These are phyloP conservation scores for Verbascum thapsus DNA, from an alignment of 257 asterid genomes.

Conservation along the genomic window DNA sequence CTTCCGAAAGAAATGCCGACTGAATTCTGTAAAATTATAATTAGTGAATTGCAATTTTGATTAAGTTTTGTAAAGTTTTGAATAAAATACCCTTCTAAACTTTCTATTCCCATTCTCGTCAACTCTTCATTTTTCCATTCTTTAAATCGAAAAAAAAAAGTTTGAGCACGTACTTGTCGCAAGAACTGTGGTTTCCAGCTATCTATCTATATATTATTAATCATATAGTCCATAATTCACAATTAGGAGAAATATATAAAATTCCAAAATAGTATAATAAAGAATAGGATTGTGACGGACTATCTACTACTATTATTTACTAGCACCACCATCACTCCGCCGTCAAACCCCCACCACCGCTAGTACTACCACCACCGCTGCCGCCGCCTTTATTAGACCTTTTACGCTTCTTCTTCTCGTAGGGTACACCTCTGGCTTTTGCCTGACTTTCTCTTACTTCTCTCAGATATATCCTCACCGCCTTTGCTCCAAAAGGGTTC, in stretches of 20 bases:
- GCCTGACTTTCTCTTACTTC: slow-evolving; percentile 47
- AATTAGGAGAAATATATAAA: slow-evolving; percentile 9
- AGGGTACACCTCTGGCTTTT: slow-evolving; percentile 47
- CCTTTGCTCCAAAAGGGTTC: slow-evolving; percentile 50
- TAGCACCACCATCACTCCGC: slow-evolving; percentile 11
- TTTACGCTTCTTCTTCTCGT: slow-evolving; percentile 50
- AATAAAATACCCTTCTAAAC: too few species aligned
- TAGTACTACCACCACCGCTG: background rate
- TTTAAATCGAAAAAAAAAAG: too few species aligned
- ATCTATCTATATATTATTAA: background rate
- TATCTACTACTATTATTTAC: slow-evolving; percentile 13
- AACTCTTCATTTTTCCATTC: too few species aligned
- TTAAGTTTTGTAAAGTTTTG: too few species aligned
- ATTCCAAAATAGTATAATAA: background rate
- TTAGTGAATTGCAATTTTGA: too few species aligned
- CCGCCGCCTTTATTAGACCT: slow-evolving; percentile 10
- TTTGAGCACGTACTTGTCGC: too few species aligned
- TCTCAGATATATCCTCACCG: slow-evolving; percentile 48
- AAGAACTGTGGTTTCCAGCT: background rate
- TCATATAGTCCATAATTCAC: slow-evolving; percentile 8
- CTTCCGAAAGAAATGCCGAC: too few species aligned
- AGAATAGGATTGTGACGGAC: slow-evolving; percentile 16
- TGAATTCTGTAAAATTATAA: too few species aligned
- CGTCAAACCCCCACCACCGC: slow-evolving; percentile 24
- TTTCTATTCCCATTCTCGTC: too few species aligned